Evolutionary conservation across 805 yeast genomes (phyloP), one percentile per base, ranked within the genome.

Genomic region (Komagataella ulmi): DNA sequence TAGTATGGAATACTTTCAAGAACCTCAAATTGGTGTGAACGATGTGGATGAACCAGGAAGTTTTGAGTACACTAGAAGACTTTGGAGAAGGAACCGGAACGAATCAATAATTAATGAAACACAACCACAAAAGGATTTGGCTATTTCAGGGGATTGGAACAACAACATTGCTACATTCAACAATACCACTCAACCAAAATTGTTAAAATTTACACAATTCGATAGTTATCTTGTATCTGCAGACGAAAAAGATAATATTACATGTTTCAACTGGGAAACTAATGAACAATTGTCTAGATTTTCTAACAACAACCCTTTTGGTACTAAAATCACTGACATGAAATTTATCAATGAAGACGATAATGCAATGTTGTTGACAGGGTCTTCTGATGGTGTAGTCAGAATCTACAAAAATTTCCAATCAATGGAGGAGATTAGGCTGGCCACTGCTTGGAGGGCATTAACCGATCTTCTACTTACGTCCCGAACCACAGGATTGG

Each of bases 41-140:
- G 97, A 91, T 58, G 68, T 80, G 17, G 97, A 91, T 58, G 96
- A 89, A 63, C 93, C 95, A 0, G 98, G 98, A 0, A 87, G 96
- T 52, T 79, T 83, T 53, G 90, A 87, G 56, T 88, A 87, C 59
- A 80, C 86, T 43, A 82, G 80, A 56, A 73, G 95, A 53, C 67
- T 87, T 21, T 93, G 98, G 98, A 75, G 97, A 58, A 75, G 95
- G 56, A 85, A 85, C 60, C 74, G 98, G 58, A 93, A 93, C 62
- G 98, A 93, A 62, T 65, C 76, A 2, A 86, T 89, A 40, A 86
- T 93, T 53, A 85, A 84, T 45, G 87, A 85, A 55, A 90, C 99
- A 0, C 99, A 93, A 61, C 82, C 85, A 1, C 96, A 91, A 61
- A 91, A 91, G 65, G 85, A 81, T 48, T 61, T 88, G 58, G 86